Evolutionary conservation across 805 yeast species (phyloP), one percentile per base, ranked within the genome.

Genomic region (Zygoascus ofunaensis): DNA sequence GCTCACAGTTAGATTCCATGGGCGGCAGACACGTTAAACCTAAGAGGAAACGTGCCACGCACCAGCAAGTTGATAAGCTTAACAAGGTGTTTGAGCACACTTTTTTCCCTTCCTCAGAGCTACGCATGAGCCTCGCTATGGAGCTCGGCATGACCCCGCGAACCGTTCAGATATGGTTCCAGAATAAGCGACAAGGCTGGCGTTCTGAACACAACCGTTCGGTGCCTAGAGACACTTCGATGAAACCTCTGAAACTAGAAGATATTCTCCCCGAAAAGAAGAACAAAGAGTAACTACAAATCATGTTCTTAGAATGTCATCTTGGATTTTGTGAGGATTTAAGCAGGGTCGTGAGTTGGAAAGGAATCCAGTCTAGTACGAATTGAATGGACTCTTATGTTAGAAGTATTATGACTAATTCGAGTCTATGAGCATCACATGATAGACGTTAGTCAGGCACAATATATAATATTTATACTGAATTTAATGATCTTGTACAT

Each of bases 91-190:
- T 87, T 60, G 77, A 76, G 43, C 70, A 68, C 48, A 86, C 85
- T 49, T 82, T 83, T 37, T 87, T 83, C 56, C 96, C 97, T 1
- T 70, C 77, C 24, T 78, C 89, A 0, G 80, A 80, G 34, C 73
- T 74, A 45, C 68, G 96, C 34, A 80, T 81, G 56, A 76, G 72
- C 28, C 75, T 87, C 24, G 79, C 94, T 33, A 76, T 73, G 4
- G 76, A 76, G 54, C 82, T 94, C 1, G 83, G 82, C 4, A 80
- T 87, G 84, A 76, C 87, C 17, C 95, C 89, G 53, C 73, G 92
- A 52, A 85, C 90, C 5, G 95, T 87, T 4, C 72, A 95, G 45
- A 87, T 87, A 41, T 87, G 95, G 95, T 86, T 86, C 59, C 95
- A 87, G 61, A 87, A 87, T 59, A 69, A 89, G 54, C 67, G 97